phyloP scores from a whole-genome alignment of 805 yeast species.

The Lipomyces anomalus region DNA sequence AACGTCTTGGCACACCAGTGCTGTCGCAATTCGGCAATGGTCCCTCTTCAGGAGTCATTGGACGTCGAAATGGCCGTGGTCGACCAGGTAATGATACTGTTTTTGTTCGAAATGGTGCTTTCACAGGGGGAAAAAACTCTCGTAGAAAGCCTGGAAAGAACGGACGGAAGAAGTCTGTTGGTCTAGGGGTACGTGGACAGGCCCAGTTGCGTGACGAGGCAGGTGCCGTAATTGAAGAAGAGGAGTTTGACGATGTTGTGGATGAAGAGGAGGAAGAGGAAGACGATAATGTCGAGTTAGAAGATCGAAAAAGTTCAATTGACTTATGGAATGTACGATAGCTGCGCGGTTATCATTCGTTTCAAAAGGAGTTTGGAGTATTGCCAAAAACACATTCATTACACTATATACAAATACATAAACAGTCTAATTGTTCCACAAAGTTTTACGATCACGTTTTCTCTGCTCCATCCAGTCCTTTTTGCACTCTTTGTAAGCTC shows the following conservation, averaged over 20 bases:
- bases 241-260: conserved; percentile 17
- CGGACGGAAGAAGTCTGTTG: conserved; percentile 1
- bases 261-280: conserved; percentile 15
- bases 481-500: conserved; percentile 89
- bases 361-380: too few species aligned
- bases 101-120: too few species aligned
- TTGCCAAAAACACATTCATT: too few species aligned
- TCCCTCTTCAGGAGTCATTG: too few species aligned
- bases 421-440: background rate
- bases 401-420: background rate
- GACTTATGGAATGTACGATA: too few species aligned
- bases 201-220: too few species aligned
- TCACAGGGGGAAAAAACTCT: too few species aligned
- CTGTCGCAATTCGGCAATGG: too few species aligned
- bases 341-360: too few species aligned
- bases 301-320: too few species aligned
- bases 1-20: background rate
- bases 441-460: background rate
- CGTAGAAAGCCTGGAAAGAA: background rate
- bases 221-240: conserved; percentile 15
- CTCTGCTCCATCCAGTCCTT: conserved; percentile 49
- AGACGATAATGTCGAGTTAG: conserved; percentile 4
- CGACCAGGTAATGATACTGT: too few species aligned
- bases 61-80: too few species aligned
- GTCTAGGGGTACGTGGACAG: conserved; percentile 16